A percentile compares a stretch with the other conserved stretches of the same genome.
These are phyloP conservation scores for Pulveroboletus frians DNA, from an alignment of 768 basidiomycete species.

Conservation along the genomic window DNA sequence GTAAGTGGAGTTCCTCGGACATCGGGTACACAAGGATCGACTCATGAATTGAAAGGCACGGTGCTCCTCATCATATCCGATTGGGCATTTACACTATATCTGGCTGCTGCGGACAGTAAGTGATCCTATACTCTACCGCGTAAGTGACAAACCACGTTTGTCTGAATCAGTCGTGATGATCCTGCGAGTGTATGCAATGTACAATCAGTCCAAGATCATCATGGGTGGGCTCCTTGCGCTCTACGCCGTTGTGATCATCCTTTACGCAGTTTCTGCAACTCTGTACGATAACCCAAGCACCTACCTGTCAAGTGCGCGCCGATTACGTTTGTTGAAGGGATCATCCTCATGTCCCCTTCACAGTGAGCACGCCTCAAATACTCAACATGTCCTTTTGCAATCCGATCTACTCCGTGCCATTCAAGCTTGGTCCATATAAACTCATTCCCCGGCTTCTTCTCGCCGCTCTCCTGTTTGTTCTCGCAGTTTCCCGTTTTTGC, in stretches of 20 bases:
- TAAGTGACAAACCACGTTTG: neutral
- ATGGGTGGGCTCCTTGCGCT: slow-evolving; percentile 12
- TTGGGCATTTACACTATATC: slow-evolving; percentile 9
- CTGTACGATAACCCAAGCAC: slow-evolving; percentile 5
- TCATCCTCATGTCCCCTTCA: neutral
- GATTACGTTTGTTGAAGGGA: neutral
- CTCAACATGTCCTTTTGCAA: slow-evolving; percentile 15
- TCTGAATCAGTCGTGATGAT: slow-evolving; percentile 19
- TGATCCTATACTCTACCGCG: neutral
- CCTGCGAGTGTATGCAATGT: slow-evolving; percentile 24
- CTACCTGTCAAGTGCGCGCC: slow-evolving; percentile 7
- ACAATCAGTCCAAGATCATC: slow-evolving; percentile 10
- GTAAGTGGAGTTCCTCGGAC: slow-evolving; percentile 2
- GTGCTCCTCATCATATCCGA: neutral
- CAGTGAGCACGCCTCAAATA: slow-evolving; percentile 10
- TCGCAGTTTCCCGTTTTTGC: slow-evolving; percentile 2
- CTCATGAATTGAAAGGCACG: slow-evolving; percentile 7
- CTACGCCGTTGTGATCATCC: slow-evolving; percentile 5
- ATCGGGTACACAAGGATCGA: neutral
- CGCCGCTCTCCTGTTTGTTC: slow-evolving; percentile 6
- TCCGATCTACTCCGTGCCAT: neutral
- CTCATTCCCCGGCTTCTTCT: slow-evolving; percentile 11
- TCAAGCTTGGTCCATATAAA: slow-evolving; percentile 8
- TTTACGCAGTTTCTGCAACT: neutral
- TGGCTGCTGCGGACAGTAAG: slow-evolving; percentile 18